Evolutionary conservation across 1,284 basidiomycete species (phyloP).

Genomic region (Ustilago esculenta): DNA sequence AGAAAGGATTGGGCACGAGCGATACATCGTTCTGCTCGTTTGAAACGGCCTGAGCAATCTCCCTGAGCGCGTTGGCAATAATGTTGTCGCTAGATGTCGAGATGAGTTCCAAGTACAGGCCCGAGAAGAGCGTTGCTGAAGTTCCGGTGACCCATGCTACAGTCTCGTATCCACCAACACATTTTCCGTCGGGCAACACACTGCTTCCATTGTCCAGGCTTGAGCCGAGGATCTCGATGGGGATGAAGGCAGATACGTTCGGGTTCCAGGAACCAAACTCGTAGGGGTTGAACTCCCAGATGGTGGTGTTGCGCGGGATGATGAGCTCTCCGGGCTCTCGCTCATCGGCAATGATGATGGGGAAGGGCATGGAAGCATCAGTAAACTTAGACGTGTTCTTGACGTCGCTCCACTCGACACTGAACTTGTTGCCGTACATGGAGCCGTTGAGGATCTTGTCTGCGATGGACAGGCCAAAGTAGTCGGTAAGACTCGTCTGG

Average conservation of each 20-base stretch:
- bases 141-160: conserved; percentile 59
- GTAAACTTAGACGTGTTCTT: conserved; percentile 53
- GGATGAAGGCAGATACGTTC: conserved; percentile 56
- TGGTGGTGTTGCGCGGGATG: conserved; percentile 68
- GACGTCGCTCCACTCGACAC: conserved; percentile 57
- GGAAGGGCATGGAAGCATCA: conserved; percentile 56
- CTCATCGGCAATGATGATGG: conserved; percentile 70
- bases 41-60: conserved; percentile 47
- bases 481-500: conserved; percentile 57
- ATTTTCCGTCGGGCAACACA: conserved; percentile 29
- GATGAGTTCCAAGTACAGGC: conserved; percentile 60
- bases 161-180: conserved; percentile 59
- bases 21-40: conserved; percentile 69
- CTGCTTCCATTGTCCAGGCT: conserved; percentile 49
- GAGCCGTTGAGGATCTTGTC: conserved; percentile 59
- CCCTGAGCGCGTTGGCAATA: conserved; percentile 42
- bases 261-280: conserved; percentile 71
- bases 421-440: conserved; percentile 54
- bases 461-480: conserved; percentile 62
- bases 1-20: conserved; percentile 69
- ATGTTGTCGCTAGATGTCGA: conserved; percentile 34
- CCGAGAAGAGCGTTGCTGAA: conserved; percentile 67
- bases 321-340: conserved; percentile 68
- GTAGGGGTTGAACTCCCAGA: conserved; percentile 70
- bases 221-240: conserved; percentile 61